A percentile compares a stretch with the other conserved stretches of the same genome.
Conservation (phyloP, 352 stramenopile genomes). For the Phytophthora sp. region DNA sequence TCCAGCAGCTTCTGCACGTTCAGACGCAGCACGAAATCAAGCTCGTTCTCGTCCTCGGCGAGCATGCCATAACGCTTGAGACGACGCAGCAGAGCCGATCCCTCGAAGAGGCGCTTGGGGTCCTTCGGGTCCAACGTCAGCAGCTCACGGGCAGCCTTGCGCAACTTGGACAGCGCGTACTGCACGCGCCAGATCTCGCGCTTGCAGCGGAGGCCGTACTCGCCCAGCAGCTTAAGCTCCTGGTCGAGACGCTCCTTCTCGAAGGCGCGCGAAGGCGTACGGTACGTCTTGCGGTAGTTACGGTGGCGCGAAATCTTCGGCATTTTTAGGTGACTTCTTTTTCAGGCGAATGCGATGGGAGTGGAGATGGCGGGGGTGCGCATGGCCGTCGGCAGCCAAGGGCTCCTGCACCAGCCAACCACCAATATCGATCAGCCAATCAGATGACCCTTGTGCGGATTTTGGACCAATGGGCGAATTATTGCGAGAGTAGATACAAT, state of each 20-base stretch:
- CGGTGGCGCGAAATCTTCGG: slow-evolving; percentile 88
- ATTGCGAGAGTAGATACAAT: background rate
- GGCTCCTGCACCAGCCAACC: slow-evolving; percentile 43
- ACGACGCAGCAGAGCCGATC: slow-evolving; percentile 96
- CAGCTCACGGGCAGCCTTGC: slow-evolving; percentile 98
- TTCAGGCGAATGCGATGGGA: slow-evolving; percentile 77
- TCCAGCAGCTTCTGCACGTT: slow-evolving; percentile 99
- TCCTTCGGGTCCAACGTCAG: slow-evolving; percentile 98
- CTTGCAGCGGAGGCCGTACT: slow-evolving; percentile 99
- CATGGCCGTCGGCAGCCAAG: background rate
- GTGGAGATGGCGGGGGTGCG: slow-evolving; percentile 33
- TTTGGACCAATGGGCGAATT: background rate
- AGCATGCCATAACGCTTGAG: slow-evolving; percentile 98
- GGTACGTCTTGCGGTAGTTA: slow-evolving; percentile 98
- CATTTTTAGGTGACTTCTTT: slow-evolving; percentile 79
- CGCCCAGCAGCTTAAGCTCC: slow-evolving; percentile 98
- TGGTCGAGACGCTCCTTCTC: slow-evolving; percentile 99
- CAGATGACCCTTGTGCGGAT: slow-evolving; percentile 3
- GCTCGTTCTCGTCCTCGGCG: slow-evolving; percentile 96
- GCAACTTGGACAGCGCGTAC: slow-evolving; percentile 99
- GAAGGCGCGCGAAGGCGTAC: slow-evolving; percentile 98
- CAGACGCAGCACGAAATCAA: slow-evolving; percentile 98
- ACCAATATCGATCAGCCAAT: slow-evolving; percentile 58
- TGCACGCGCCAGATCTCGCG: slow-evolving; percentile 99
- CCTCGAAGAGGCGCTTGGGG: slow-evolving; percentile 99